Evolutionary conservation across 495 filamentous ascomycete genomes (phyloP).

Genomic region (Thozetella sp.): DNA sequence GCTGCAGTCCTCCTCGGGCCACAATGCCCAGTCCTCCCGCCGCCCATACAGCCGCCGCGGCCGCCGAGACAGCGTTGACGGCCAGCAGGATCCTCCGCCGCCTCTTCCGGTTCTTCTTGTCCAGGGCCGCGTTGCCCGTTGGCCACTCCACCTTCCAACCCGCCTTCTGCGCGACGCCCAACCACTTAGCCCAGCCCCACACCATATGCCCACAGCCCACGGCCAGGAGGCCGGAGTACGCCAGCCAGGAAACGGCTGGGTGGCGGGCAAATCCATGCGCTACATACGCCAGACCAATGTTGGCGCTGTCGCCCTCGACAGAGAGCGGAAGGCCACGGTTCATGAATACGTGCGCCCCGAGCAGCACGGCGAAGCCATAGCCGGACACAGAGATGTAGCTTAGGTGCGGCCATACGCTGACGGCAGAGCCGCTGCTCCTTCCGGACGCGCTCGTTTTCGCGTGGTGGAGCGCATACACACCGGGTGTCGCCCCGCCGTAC

Average conservation of each 20-base stretch:
- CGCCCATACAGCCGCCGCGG: slow-evolving; percentile 69
- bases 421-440: slow-evolving; percentile 26
- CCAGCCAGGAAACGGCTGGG: slow-evolving; percentile 62
- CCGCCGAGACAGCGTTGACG: slow-evolving; percentile 63
- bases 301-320: slow-evolving; percentile 80
- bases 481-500: slow-evolving; percentile 58
- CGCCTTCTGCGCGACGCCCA: slow-evolving; percentile 49
- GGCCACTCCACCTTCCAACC: slow-evolving; percentile 23
- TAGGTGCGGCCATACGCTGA: slow-evolving; percentile 65
- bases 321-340: slow-evolving; percentile 71
- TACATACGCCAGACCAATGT: slow-evolving; percentile 79
- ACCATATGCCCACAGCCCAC: slow-evolving; percentile 77
- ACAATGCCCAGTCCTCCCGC: slow-evolving; percentile 80
- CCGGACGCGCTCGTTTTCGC: slow-evolving; percentile 14
- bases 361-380: slow-evolving; percentile 62
- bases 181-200: slow-evolving; percentile 81
- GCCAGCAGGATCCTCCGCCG: slow-evolving; percentile 66
- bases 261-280: slow-evolving; percentile 82
- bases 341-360: slow-evolving; percentile 69
- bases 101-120: slow-evolving; percentile 42
- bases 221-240: slow-evolving; percentile 69
- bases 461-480: slow-evolving; percentile 37
- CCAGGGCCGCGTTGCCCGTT: slow-evolving; percentile 25
- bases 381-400: slow-evolving; percentile 68
- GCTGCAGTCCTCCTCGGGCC: slow-evolving; percentile 66